Percentiles rank a stretch among this genome's conserved stretches.
Evolutionary conservation across 768 basidiomycete genomes (phyloP).

Genomic region (Terana coerulea): DNA sequence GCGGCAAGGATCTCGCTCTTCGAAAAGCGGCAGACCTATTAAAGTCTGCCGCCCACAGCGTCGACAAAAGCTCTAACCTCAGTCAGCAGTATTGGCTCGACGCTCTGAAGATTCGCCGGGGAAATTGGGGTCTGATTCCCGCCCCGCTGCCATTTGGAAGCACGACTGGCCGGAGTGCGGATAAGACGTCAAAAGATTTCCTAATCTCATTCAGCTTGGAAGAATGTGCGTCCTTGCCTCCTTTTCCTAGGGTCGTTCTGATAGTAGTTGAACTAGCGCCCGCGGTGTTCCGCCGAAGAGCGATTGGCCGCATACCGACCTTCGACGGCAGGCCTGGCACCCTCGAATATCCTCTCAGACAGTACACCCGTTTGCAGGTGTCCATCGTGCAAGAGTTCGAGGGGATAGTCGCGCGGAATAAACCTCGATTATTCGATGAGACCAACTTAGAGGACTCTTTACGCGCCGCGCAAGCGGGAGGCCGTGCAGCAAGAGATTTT

Average conservation of each 20-base stretch:
- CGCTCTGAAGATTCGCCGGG: constrained; percentile 69
- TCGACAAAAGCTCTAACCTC: constrained; percentile 57
- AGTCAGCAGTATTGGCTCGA: constrained; percentile 81
- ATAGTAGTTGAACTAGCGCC: constrained; percentile 48
- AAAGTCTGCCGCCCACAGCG: constrained; percentile 61
- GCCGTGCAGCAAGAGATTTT: constrained; percentile 82
- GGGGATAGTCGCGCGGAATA: constrained; percentile 39
- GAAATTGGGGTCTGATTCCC: constrained; percentile 79
- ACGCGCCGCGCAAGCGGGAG: constrained; percentile 60
- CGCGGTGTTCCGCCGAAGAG: constrained; percentile 56
- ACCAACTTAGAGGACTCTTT: constrained; percentile 49
- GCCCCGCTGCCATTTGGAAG: constrained; percentile 73
- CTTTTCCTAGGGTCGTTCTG: background rate
- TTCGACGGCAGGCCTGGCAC: constrained; percentile 37
- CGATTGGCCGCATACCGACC: constrained; percentile 64
- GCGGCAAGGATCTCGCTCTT: constrained; percentile 78
- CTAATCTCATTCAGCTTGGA: constrained; percentile 77
- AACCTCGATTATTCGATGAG: constrained; percentile 27
- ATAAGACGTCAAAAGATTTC: constrained; percentile 80
- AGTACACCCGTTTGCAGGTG: constrained; percentile 59
- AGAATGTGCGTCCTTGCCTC: constrained; percentile 57
- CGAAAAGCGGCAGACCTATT: constrained; percentile 71
- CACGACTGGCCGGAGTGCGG: constrained; percentile 69
- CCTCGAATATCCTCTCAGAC: constrained; percentile 63
- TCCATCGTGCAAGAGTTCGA: constrained; percentile 39